phyloP scores from a whole-genome alignment of 257 asterid species.

The Echites panduratus region DNA sequence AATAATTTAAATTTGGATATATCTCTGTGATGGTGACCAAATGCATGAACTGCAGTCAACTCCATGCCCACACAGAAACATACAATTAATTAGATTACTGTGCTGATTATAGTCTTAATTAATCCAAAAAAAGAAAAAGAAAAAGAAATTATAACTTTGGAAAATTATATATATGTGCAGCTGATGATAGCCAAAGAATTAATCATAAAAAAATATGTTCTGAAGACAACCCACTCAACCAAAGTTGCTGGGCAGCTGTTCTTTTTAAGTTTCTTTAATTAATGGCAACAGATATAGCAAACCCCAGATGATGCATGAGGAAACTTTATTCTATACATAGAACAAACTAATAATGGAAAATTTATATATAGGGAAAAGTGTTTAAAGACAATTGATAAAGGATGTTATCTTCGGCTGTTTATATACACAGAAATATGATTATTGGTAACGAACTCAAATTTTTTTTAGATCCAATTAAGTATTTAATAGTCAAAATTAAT shows the following conservation, averaged over 20 bases:
- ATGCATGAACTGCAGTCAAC: conserved; percentile 12
- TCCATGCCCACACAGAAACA: neutral
- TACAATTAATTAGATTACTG: neutral
- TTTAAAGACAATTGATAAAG: neutral
- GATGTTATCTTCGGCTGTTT: no score
- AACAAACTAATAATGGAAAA: neutral
- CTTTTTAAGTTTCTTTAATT: neutral
- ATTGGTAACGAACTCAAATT: no score
- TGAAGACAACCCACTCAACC: neutral
- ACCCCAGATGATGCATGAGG: neutral
- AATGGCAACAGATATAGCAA: neutral
- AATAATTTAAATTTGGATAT: neutral
- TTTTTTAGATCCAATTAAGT: no score
- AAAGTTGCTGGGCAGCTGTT: neutral
- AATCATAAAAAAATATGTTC: no score
- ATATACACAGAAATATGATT: no score
- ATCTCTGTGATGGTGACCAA: neutral
- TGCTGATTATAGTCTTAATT: neutral
- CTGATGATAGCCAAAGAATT: no score
- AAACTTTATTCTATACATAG: neutral
- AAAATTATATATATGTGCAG: no score
- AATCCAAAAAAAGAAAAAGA: no score
- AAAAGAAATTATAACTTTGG: no score
- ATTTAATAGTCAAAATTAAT: no score
- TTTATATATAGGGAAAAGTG: neutral